phyloP scores from a whole-genome alignment of 2,329 filamentous ascomycete genomes.

The Nectriaceae sp. region DNA sequence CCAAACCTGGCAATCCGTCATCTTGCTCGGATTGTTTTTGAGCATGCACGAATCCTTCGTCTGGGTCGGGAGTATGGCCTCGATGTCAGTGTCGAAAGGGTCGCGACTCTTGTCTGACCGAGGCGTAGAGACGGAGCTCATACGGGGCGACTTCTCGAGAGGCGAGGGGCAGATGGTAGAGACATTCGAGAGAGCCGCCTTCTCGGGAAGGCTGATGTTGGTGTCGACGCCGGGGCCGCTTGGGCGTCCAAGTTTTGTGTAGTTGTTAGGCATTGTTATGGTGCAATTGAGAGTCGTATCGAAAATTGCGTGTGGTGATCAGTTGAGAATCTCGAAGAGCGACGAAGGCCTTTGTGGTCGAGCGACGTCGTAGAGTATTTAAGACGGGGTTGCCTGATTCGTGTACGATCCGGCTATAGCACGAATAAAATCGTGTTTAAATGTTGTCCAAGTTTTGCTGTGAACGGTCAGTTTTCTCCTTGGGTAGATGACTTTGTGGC shows the following conservation, averaged over 20 bases:
- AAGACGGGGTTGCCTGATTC: too few relatives aligned
- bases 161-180: slow-evolving; percentile 22
- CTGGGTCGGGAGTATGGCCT: slow-evolving; percentile 47
- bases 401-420: too few relatives aligned
- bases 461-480: too few relatives aligned
- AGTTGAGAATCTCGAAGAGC: too few relatives aligned
- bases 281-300: slow-evolving; percentile 4
- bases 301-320: slow-evolving; percentile 6
- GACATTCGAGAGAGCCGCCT: slow-evolving; percentile 29
- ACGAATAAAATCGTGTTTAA: too few relatives aligned
- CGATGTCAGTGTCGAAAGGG: slow-evolving; percentile 60
- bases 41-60: slow-evolving; percentile 30
- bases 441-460: too few relatives aligned
- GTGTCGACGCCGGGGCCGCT: slow-evolving; percentile 24
- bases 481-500: too few relatives aligned
- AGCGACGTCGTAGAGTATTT: too few relatives aligned
- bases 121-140: slow-evolving; percentile 47
- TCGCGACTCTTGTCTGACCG: slow-evolving; percentile 44
- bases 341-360: too few relatives aligned
- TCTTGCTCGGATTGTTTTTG: slow-evolving; percentile 36
- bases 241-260: slow-evolving; percentile 27
- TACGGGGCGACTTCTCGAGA: slow-evolving; percentile 26
- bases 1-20: slow-evolving; percentile 58
- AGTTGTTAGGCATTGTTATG: slow-evolving; percentile 28
- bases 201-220: slow-evolving; percentile 30